Evolutionary conservation across 192 early-diverging fungal species (phyloP), one percentile per base, ranked within the genome.

Genomic region (Phycomyces blakesleeanus): DNA sequence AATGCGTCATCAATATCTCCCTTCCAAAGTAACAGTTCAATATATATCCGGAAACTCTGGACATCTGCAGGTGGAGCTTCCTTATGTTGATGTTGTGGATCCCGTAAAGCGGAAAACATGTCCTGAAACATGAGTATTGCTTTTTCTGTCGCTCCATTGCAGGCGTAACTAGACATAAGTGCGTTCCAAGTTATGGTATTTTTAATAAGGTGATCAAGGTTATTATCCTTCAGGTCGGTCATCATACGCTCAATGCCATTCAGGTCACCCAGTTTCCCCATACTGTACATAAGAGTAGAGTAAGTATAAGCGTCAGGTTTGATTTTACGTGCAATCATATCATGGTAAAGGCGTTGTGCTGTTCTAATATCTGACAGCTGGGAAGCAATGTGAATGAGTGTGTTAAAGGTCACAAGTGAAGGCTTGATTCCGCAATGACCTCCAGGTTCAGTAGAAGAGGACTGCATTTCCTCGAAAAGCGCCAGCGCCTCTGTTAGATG

Each of bases 281-380:
- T 61, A 4, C 61, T 51, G 44, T 61, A 41, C 1, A 75, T n/a
- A 0, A 75, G 59, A 0, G 73, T 61, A 0, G 73, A 57, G 47
- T 69, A 75, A 0, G 73, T 75, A 11, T 61, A 65, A 7, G 21
- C 37, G 27, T 75, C 67, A 7, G 73, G 63, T 7, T 59, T 21
- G 5, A 75, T 20, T 9, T 39, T 58, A 22, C 55, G 51, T 0
- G 73, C 63, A 25, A 69, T 25, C 73, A 75, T 75, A 14, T 61
- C 59, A 42, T 75, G 59, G 59, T 75, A 75, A 38, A 75, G 55
- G 18, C 62, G 62, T 37, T 75, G 73, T 25, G 73, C 73, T 29
- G 73, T 69, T 0, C 63, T 24, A 8, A 75, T 63, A 50, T 75
- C 73, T 6, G 53, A 44, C 0, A 66, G 11, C 34, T 65, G 44